Evolutionary conservation across 2,329 filamentous ascomycete genomes (phyloP).

Genomic region (Hypoxylon rubiginosum): DNA sequence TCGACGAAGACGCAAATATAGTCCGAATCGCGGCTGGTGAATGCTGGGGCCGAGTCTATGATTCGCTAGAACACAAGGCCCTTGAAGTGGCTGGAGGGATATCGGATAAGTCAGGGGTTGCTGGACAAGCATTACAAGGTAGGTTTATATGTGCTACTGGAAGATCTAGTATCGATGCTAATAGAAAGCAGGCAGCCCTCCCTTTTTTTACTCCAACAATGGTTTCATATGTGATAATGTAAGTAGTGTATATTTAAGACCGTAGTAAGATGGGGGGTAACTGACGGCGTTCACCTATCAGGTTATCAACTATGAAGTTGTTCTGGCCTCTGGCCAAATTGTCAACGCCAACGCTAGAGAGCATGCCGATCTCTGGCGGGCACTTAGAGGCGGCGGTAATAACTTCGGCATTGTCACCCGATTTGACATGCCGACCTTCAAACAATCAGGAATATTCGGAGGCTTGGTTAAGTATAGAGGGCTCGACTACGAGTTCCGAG

Average conservation of each 20-base stretch:
- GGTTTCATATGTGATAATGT: slow-evolving; percentile 5
- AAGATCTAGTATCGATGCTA: not conserved
- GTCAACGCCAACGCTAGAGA: slow-evolving; percentile 56
- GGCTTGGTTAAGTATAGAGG: not conserved
- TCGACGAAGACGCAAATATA: not conserved
- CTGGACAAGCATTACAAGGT: not conserved
- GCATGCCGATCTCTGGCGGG: slow-evolving; percentile 60
- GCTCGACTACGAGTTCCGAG: not conserved
- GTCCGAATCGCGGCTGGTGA: slow-evolving; percentile 47
- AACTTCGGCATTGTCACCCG: slow-evolving; percentile 61
- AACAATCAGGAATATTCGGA: not conserved
- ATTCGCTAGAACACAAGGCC: not conserved
- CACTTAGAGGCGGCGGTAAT: slow-evolving; percentile 61
- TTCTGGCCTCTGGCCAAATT: slow-evolving; percentile 58
- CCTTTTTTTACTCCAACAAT: not conserved
- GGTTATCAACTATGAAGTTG: slow-evolving; percentile 58
- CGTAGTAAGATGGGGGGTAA: too few relatives aligned
- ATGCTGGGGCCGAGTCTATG: not conserved
- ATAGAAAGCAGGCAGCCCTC: not conserved
- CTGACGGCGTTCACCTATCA: slow-evolving; percentile 42
- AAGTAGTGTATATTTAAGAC: not conserved
- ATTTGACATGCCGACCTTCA: slow-evolving; percentile 53
- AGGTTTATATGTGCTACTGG: not conserved
- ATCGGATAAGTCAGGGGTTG: not conserved
- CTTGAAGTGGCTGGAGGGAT: not conserved